Evolutionary conservation across 306 rosid species (phyloP).

Genomic region (Dryas alaskensis): DNA sequence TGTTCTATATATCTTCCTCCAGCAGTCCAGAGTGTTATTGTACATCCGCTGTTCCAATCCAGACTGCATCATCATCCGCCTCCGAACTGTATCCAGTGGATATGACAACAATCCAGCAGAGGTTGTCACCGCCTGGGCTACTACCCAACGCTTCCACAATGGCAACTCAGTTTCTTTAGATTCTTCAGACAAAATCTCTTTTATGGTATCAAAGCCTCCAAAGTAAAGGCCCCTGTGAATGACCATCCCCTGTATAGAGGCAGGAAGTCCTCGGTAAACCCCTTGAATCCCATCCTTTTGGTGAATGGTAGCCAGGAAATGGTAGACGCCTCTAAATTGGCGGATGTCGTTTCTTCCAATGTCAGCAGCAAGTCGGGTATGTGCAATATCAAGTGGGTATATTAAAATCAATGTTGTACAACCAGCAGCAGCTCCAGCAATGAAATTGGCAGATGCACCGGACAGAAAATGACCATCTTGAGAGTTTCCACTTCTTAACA

Average conservation of each 20-base stretch:
- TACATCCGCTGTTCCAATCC: slow-evolving; percentile 73
- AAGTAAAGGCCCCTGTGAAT: slow-evolving; percentile 89
- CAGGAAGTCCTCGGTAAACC: slow-evolving; percentile 88
- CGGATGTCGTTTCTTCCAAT: slow-evolving; percentile 66
- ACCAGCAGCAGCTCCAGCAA: slow-evolving; percentile 90
- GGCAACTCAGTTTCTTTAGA: slow-evolving; percentile 46
- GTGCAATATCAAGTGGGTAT: slow-evolving; percentile 94
- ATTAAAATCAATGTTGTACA: slow-evolving; percentile 76
- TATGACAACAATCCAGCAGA: slow-evolving; percentile 86
- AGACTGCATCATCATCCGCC: slow-evolving; percentile 99
- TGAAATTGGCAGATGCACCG: slow-evolving; percentile 78
- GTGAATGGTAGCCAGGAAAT: slow-evolving; percentile 64
- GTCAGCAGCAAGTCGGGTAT: slow-evolving; percentile 96
- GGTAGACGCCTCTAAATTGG: slow-evolving; percentile 84
- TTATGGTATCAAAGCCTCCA: slow-evolving; percentile 89
- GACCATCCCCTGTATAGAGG: slow-evolving; percentile 90
- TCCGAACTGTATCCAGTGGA: slow-evolving; percentile 84
- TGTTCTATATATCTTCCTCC: slow-evolving; percentile 69
- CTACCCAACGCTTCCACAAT: slow-evolving; percentile 81
- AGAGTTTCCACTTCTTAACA: slow-evolving; percentile 55
- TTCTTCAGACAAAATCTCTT: slow-evolving; percentile 56
- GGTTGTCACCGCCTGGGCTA: slow-evolving; percentile 91
- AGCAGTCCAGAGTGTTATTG: slow-evolving; percentile 69
- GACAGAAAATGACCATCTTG: slow-evolving; percentile 44
- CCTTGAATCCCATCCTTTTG: slow-evolving; percentile 69